phyloP scores from a whole-genome alignment of 2,329 filamentous ascomycete genomes.

The Aspergillus novofumigatus region DNA sequence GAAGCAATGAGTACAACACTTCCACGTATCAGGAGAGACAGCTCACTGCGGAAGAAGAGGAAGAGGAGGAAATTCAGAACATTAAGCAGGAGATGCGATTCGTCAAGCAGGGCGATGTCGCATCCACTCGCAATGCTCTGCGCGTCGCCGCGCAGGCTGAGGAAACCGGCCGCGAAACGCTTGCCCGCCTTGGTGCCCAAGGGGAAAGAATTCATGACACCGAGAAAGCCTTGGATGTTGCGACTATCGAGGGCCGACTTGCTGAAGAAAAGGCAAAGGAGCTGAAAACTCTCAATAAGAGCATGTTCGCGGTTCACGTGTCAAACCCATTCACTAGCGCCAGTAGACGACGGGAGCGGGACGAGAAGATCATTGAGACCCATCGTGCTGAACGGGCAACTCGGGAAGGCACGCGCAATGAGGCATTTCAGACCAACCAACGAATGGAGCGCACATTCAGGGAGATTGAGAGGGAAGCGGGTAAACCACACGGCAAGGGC shows the following conservation, averaged over 20 bases:
- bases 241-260: slow-evolving; percentile 68
- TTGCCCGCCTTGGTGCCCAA: slow-evolving; percentile 71
- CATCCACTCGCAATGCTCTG: slow-evolving; percentile 66
- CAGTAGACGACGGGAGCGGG: slow-evolving; percentile 59
- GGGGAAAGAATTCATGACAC: slow-evolving; percentile 78
- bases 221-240: slow-evolving; percentile 76
- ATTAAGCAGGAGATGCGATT: slow-evolving; percentile 71
- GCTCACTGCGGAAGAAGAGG: slow-evolving; percentile 75
- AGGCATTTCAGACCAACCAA: slow-evolving; percentile 52
- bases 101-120: slow-evolving; percentile 72
- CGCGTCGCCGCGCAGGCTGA: slow-evolving; percentile 65
- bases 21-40: slow-evolving; percentile 63
- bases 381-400: slow-evolving; percentile 54
- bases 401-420: slow-evolving; percentile 53
- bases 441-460: slow-evolving; percentile 62
- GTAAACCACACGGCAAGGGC: slow-evolving; percentile 48
- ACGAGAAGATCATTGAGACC: slow-evolving; percentile 65
- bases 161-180: slow-evolving; percentile 66
- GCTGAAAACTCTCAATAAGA: slow-evolving; percentile 77
- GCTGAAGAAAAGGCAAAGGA: slow-evolving; percentile 78
- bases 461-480: slow-evolving; percentile 55
- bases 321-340: slow-evolving; percentile 72
- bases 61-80: slow-evolving; percentile 66
- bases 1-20: slow-evolving; percentile 34
- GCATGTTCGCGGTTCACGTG: slow-evolving; percentile 85